Evolutionary conservation across 345 rosid genomes (phyloP).

Genomic region (Noccaea caerulescens): DNA sequence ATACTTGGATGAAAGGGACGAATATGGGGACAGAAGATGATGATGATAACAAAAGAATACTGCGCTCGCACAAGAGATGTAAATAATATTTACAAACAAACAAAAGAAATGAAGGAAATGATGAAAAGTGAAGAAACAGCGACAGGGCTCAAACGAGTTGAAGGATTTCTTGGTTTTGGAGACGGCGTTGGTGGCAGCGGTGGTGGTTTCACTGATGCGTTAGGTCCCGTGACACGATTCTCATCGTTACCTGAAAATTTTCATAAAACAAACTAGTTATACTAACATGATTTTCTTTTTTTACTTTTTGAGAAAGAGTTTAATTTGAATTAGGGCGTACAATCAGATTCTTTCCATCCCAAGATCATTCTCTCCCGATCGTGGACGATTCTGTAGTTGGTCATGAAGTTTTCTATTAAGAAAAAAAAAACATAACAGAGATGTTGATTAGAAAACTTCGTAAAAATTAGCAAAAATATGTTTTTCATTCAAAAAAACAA

Average conservation of each 20-base stretch:
- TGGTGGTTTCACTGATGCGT: constrained; percentile 7
- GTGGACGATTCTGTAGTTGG: constrained; percentile 62
- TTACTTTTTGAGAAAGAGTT: not conserved
- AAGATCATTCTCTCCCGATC: constrained; percentile 66
- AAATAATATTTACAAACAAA: not conserved
- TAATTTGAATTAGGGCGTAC: constrained; percentile 48
- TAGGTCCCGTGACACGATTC: constrained; percentile 25
- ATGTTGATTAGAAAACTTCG: not conserved
- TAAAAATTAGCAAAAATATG: not conserved
- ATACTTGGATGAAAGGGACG: constrained; percentile 6
- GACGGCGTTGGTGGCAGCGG: not conserved
- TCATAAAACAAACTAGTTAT: not conserved
- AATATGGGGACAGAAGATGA: not conserved
- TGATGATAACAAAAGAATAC: not conserved
- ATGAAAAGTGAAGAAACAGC: constrained; percentile 25
- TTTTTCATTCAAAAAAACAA: not conserved
- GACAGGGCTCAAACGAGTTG: constrained; percentile 22
- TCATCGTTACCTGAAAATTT: constrained; percentile 34
- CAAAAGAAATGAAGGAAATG: constrained; percentile 8
- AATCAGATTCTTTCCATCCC: constrained; percentile 69
- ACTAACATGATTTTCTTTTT: not conserved
- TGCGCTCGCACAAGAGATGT: not conserved
- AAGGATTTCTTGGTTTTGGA: not conserved
- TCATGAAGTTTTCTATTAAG: constrained; percentile 76
- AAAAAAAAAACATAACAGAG: constrained; percentile 9